Base-by-base conservation (phyloP, 768 basidiomycete species). In the Mycena chlorophos region DNA sequence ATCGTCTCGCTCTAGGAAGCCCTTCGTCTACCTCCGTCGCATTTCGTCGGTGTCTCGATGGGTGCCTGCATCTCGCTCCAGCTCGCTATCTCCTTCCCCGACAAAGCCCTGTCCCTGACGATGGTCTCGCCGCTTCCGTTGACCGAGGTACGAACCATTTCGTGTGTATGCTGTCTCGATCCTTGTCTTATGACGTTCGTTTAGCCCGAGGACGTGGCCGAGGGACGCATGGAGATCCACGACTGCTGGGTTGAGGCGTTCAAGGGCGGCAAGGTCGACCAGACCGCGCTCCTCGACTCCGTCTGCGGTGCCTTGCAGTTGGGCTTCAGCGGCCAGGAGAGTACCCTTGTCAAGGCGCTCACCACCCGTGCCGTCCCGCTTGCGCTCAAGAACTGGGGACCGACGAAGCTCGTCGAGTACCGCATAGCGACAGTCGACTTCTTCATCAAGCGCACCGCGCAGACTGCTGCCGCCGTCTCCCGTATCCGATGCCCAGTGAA, bases 21-120 rank as follows among this genome's bases (percentile, higher is more conserved):
- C 14, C 53, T 76, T 20, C 55, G 61, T 2, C 52, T 76, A 3
- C 71, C 73, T 23, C 64, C 70, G 5, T 67, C 65, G 29, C 75
- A 76, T 55, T 53, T 76, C 34, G 73, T 73, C 39, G 74, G 70
- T 14, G 60, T 74, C 13, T 70, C 71, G 3, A 69, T 72, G 34
- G 74, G 73, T 3, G 64, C 66, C 27, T 64, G 63, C 29, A 63
- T 74, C 13, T 73, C 70, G 8, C 57, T 73, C 28, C 69, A 74
- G 34, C 37, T 75, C 17, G 69, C 71, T n/a, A 62, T 65, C 16
- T 57, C 60, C 3, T 67, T 69, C 54, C 73, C 75, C 3, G 58
- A 69, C 5, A 55, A 58, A 37, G 65, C 72, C 4, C 60, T 67
- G 22, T 75, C 75, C 0, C 60, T 76, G 22, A 71, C 66, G 3